These are phyloP conservation scores for Rhynchosporium graminicola DNA, from an alignment of 2,329 filamentous ascomycete genomes.

Conservation along the genomic window DNA sequence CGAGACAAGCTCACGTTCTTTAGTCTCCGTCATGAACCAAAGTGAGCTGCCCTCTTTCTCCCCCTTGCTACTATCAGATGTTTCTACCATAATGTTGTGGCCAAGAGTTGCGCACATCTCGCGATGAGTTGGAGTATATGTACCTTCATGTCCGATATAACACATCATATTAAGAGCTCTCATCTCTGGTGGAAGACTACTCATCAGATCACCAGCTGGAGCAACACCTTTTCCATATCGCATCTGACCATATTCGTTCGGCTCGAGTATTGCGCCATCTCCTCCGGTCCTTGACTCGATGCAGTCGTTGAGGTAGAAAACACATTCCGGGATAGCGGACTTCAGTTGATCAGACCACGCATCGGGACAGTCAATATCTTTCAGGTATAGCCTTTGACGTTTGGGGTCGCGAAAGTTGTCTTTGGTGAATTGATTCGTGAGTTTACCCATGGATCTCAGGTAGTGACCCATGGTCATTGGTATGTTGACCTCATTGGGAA, in stretches of 20 bases:
- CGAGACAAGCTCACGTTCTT: constrained; percentile 84
- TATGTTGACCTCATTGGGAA: constrained; percentile 70
- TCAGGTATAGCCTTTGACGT: constrained; percentile 87
- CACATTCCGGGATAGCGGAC: constrained; percentile 73
- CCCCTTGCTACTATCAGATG: constrained; percentile 70
- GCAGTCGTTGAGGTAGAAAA: constrained; percentile 89
- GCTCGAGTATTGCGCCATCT: constrained; percentile 54
- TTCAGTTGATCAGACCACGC: constrained; percentile 83
- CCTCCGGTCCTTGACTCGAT: constrained; percentile 57
- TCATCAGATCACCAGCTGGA: constrained; percentile 90
- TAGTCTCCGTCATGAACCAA: constrained; percentile 98
- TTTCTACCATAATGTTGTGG: constrained; percentile 98
- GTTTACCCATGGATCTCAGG: constrained; percentile 78
- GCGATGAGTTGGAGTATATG: constrained; percentile 90
- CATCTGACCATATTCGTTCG: constrained; percentile 44
- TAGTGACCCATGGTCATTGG: constrained; percentile 90
- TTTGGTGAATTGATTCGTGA: constrained; percentile 82
- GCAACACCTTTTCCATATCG: constrained; percentile 50
- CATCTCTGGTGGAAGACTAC: constrained; percentile 82
- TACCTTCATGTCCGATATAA: constrained; percentile 96
- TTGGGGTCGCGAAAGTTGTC: constrained; percentile 68
- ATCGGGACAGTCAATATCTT: constrained; percentile 92
- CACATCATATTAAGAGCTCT: constrained; percentile 97
- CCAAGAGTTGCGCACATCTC: constrained; percentile 98
- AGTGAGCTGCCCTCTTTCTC: constrained; percentile 86